Conservation (phyloP, 2,329 filamentous ascomycete genomes). For the Curvularia eragrostidis region DNA sequence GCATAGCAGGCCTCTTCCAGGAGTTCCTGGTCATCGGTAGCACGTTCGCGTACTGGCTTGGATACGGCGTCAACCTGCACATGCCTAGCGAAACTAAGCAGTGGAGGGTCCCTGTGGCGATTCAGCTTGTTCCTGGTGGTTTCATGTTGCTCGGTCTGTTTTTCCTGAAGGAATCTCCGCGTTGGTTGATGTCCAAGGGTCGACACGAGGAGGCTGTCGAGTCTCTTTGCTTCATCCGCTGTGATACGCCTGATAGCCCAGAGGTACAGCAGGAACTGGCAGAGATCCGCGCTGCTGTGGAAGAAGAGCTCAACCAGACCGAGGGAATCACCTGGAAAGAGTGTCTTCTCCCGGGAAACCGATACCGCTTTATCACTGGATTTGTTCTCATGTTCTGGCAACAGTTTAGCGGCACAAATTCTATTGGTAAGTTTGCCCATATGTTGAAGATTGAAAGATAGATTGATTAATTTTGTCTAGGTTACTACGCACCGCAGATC, state of each 20-base stretch:
- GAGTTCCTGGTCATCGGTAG: constrained; percentile 59
- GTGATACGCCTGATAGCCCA: constrained; percentile 10
- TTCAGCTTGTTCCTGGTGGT: constrained; percentile 72
- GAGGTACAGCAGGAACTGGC: constrained; percentile 65
- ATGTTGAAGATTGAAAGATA: background rate
- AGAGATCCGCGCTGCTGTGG: constrained; percentile 70
- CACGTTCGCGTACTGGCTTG: constrained; percentile 46
- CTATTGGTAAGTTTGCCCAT: constrained; percentile 52
- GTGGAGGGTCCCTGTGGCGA: constrained; percentile 61
- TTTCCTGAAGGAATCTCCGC: constrained; percentile 55
- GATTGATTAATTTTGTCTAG: constrained; percentile 38
- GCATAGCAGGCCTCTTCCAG: constrained; percentile 59
- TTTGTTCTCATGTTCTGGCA: constrained; percentile 79
- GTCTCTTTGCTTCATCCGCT: constrained; percentile 54
- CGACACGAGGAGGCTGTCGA: constrained; percentile 62
- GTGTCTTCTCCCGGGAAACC: constrained; percentile 65
- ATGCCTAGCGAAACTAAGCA: constrained; percentile 53
- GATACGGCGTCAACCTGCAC: constrained; percentile 54
- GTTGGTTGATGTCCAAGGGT: constrained; percentile 55
- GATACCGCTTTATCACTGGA: constrained; percentile 69
- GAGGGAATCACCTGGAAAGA: constrained; percentile 43
- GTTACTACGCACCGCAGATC: constrained; percentile 75
- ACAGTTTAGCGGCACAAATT: constrained; percentile 78
- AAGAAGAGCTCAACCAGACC: constrained; percentile 72
- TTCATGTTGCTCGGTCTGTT: constrained; percentile 58